phyloP scores from a whole-genome alignment of 2,329 filamentous ascomycete species.

The Penicillium freii region DNA sequence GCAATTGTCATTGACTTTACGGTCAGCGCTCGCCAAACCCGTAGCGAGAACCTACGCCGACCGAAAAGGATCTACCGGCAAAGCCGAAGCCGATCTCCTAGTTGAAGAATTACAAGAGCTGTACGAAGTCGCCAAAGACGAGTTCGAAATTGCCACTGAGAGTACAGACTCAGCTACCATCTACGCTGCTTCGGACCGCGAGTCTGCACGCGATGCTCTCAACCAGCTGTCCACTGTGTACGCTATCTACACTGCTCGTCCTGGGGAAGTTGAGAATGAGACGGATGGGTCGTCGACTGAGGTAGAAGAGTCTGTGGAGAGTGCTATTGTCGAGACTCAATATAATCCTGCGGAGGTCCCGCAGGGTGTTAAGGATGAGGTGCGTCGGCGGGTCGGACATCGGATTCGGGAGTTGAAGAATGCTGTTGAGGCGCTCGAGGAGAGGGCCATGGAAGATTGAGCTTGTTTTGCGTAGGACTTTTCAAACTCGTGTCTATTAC shows the following conservation, averaged over 20 bases:
- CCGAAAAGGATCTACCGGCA: constrained; percentile 19
- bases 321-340: constrained; percentile 30
- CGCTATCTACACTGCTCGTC: constrained; percentile 32
- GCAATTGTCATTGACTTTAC: background rate
- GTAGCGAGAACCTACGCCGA: constrained; percentile 3
- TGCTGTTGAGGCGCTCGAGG: constrained; percentile 46
- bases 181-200: constrained; percentile 48
- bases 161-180: constrained; percentile 47
- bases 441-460: constrained; percentile 39
- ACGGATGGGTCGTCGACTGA: background rate
- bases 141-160: constrained; percentile 51
- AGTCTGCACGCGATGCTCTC: constrained; percentile 47
- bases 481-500: background rate
- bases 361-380: constrained; percentile 39
- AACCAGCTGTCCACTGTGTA: constrained; percentile 40
- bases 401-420: constrained; percentile 48
- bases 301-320: constrained; percentile 7
- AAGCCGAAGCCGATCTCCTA: constrained; percentile 32
- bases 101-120: constrained; percentile 41
- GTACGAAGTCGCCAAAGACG: constrained; percentile 46
- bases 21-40: background rate
- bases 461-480: background rate
- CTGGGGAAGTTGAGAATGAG: constrained; percentile 15
- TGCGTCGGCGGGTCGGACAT: constrained; percentile 45
- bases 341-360: constrained; percentile 33